A percentile compares a stretch with the other conserved stretches of the same genome.
Conservation (phyloP, 2,329 filamentous ascomycete species). For the Sporothrix inflata region DNA sequence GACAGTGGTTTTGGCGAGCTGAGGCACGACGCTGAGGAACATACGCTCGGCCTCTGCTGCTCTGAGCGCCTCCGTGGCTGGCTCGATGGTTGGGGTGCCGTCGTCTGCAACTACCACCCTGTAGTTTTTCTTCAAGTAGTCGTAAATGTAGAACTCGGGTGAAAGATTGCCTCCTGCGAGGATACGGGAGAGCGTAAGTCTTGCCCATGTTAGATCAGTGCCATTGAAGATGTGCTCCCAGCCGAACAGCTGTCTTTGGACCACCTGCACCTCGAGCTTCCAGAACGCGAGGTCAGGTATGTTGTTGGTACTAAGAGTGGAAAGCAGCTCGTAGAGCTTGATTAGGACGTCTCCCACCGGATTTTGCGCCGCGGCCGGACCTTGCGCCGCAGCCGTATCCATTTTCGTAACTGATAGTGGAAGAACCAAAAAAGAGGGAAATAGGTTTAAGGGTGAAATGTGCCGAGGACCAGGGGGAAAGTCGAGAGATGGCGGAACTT, state of each 20-base stretch:
- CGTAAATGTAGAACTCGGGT: not conserved
- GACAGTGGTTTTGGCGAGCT: not conserved
- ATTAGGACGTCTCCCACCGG: no score
- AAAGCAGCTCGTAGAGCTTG: no score
- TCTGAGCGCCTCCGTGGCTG: no score
- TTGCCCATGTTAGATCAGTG: not conserved
- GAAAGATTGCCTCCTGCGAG: not conserved
- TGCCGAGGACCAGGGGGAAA: no score
- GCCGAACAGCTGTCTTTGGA: not conserved
- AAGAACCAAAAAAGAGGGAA: no score
- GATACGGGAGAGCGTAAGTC: not conserved
- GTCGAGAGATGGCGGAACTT: no score
- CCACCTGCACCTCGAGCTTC: not conserved
- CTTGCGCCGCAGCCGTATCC: no score
- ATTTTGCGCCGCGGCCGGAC: no score
- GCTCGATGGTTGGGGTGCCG: not conserved
- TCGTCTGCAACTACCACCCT: not conserved
- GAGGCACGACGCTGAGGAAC: not conserved
- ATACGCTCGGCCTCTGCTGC: not conserved
- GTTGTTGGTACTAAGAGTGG: not conserved
- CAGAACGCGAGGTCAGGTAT: not conserved
- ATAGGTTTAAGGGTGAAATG: no score
- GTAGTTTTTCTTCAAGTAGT: not conserved
- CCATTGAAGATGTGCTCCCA: not conserved
- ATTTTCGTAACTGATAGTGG: no score